Base-by-base conservation (phyloP, 2,329 filamentous ascomycete genomes). In the Aureobasidium sp. region DNA sequence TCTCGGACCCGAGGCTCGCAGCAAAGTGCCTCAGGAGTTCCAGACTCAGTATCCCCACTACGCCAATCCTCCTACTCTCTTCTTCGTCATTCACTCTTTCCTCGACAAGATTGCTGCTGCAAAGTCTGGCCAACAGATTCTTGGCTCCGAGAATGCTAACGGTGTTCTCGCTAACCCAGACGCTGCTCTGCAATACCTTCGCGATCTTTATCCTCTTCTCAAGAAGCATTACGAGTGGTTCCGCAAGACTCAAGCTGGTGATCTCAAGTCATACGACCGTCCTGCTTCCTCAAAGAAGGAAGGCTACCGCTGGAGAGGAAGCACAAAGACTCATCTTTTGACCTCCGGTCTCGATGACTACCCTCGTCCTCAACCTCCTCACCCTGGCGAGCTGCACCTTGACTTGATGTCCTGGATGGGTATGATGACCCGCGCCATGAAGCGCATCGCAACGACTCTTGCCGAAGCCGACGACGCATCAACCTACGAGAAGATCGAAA, bases 291-390 rank as follows among this genome's bases (percentile, higher is more conserved):
- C 90, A 8, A 84, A 81, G n/a, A 93, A 89, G 70, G 94, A 99
- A 76, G 94, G 84, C 2, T 99, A 97, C 76, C 86, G 94, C 67
- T 99, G 94, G 94, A 87, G 91, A 61, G 94, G 94, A 64, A 88
- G 94, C 62, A 94, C 90, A 8, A 84, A 89, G 37, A 84, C 86
- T 52, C 94, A 97, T 73, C 88, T 96, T 64, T 81, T 99, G 53
- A 96, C 94, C 5, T 96, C 91, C 58, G 94, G 94, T 3, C 83
- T 99, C 2, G 94, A 99, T 70, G 94, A 99, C 76, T 99, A 97
- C 72, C 94, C 94, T 54, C 90, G 94, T 53, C 83, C 94, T 9
- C 90, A 96, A 74, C 92, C 94, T 15, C 94, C 94, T 30, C 92
- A 97, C 73, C 93, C 94, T 0, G 93, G 91, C 69, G 94, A 99